Base-by-base conservation (phyloP, 140 eudicot genomes). In the Erigeron philadelphicus region DNA sequence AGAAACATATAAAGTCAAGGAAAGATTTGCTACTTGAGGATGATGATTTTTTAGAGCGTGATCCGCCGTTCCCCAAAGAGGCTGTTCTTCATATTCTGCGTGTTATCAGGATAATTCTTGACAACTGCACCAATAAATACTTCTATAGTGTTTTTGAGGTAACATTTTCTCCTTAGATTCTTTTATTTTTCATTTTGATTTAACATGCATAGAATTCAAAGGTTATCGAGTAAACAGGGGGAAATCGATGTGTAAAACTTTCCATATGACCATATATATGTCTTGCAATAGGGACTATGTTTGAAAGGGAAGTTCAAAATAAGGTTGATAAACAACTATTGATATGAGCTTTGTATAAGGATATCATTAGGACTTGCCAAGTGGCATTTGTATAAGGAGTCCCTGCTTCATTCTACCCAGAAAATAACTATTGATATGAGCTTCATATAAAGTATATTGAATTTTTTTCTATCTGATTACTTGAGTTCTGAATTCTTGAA, bases 51-150 rank as follows among this genome's bases (percentile, higher is more conserved):
- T 76, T 85, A 73, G 87, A 75, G 63, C 61, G 76, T 70, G 95
- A 88, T 75, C 92, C 93, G 54, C 96, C 89, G 13, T 88, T 88
- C 72, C 93, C 89, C 3, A 83, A 74, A 82, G 96, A 88, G 48
- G 79, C 83, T 44, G 89, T 88, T 79, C 93, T 85, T 47, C 96
- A 88, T 73, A 81, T 88, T 61, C 84, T 88, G 25, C 92, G 87
- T 66, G 96, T 88, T 11, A 81, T 79, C 21, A 71, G 87, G 75
- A 81, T 83, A 53, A 83, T 88, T 66, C 66, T 88, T 74, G 87
- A 88, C 75, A 85, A 88, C 75, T 88, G 95, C 78, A 78, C 84
- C 12, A 83, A 85, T 75, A 81, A 81, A 71, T 85, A 88, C 80
- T 77, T 85, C 48, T 85, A 76, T 61, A 79, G 85, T 74, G 76